Percentiles rank a stretch among this genome's conserved stretches.
These are phyloP conservation scores for Suhomyces bolitotheri DNA, from an alignment of 1,139 yeast genomes.

Conservation along the genomic window DNA sequence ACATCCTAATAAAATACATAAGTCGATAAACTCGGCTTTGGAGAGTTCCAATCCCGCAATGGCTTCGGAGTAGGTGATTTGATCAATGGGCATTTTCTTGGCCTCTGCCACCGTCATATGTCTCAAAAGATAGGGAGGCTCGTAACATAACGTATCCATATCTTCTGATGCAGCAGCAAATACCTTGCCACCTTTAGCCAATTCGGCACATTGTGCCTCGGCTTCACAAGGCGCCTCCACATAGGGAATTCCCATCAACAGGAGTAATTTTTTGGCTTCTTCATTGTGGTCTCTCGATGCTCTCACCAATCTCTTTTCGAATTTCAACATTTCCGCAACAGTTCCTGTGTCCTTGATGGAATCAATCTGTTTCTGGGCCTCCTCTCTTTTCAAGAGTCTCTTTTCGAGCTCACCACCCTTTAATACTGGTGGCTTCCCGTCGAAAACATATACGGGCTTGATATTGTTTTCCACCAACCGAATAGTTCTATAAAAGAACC, in stretches of 20 bases:
- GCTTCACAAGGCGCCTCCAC: slow-evolving; percentile 97
- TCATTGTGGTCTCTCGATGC: slow-evolving; percentile 90
- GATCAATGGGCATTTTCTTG: slow-evolving; percentile 88
- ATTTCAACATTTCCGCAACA: slow-evolving; percentile 70
- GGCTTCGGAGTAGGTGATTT: slow-evolving; percentile 67
- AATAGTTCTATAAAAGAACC: slow-evolving; percentile 90
- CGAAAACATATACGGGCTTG: slow-evolving; percentile 95
- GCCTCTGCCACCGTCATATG: slow-evolving; percentile 95
- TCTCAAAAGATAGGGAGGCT: slow-evolving; percentile 78
- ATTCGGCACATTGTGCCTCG: slow-evolving; percentile 95
- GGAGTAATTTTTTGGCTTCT: slow-evolving; percentile 79
- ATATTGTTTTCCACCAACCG: slow-evolving; percentile 87
- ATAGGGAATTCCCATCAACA: slow-evolving; percentile 91
- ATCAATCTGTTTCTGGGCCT: slow-evolving; percentile 74
- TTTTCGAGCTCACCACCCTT: slow-evolving; percentile 93
- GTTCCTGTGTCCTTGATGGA: slow-evolving; percentile 79
- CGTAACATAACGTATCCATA: slow-evolving; percentile 96
- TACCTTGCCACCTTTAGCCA: slow-evolving; percentile 85
- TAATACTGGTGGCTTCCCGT: slow-evolving; percentile 90
- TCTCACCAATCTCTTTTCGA: slow-evolving; percentile 83
- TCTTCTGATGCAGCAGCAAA: slow-evolving; percentile 98
- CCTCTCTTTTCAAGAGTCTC: slow-evolving; percentile 76
- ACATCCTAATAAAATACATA: slow-evolving; percentile 92
- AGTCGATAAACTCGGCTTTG: slow-evolving; percentile 75
- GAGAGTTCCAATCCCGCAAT: slow-evolving; percentile 75